Evolutionary conservation across 306 rosid species (phyloP).

Genomic region (Vigna mungo): DNA sequence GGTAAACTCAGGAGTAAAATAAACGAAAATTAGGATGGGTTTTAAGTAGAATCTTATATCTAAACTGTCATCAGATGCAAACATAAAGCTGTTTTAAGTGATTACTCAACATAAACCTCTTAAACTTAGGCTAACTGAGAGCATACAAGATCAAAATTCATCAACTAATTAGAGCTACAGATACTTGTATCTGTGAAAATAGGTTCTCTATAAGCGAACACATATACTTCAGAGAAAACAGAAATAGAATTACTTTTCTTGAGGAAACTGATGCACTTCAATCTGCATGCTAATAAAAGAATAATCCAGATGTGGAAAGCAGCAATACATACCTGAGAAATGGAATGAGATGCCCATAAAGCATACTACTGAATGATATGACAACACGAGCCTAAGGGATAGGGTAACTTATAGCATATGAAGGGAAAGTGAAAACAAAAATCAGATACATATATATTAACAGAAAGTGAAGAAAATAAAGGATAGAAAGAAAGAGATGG

Average conservation of each 20-base stretch:
- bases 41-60: neutral
- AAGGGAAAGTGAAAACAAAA: neutral
- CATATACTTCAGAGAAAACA: neutral
- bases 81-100: neutral
- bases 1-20: neutral
- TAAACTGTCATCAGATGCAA: neutral
- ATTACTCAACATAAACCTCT: neutral
- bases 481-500: slow-evolving; percentile 18
- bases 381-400: slow-evolving; percentile 2
- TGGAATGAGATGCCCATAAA: neutral
- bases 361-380: slow-evolving; percentile 14
- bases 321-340: slow-evolving; percentile 9
- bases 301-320: neutral
- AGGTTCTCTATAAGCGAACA: neutral
- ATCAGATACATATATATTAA: neutral
- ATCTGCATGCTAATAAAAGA: slow-evolving; percentile 22
- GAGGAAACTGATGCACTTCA: neutral
- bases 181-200: slow-evolving; percentile 8
- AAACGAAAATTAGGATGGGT: neutral
- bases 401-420: slow-evolving; percentile 30
- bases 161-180: slow-evolving; percentile 1
- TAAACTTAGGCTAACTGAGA: neutral
- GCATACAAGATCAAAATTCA: slow-evolving; percentile 23
- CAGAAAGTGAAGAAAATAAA: neutral
- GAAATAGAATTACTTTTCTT: slow-evolving; percentile 6